A percentile compares a stretch with the other conserved stretches of the same genome.
These are phyloP conservation scores for Ceratobasidium sp. DNA, from an alignment of 1,284 basidiomycete genomes.

Conservation along the genomic window DNA sequence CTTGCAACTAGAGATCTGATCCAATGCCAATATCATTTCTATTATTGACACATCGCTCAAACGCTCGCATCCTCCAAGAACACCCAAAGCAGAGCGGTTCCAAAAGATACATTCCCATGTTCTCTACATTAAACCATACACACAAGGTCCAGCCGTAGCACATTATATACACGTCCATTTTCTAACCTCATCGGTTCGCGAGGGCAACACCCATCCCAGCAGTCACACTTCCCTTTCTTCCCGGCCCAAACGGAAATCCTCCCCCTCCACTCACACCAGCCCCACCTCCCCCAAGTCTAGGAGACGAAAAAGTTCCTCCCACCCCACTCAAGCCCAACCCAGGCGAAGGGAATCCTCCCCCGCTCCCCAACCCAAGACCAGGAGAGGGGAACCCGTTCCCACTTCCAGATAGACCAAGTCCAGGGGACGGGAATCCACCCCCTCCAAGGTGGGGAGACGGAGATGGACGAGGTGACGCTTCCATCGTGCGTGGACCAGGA, in stretches of 20 bases:
- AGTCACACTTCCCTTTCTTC: conserved; percentile 4
- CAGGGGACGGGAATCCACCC: conserved; percentile 16
- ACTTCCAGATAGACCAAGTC: neutral
- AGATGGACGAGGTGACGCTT: conserved; percentile 17
- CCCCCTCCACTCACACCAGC: neutral
- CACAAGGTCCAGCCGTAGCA: too few relatives aligned
- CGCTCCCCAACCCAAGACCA: neutral
- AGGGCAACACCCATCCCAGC: conserved; percentile 40
- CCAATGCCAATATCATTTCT: too few relatives aligned
- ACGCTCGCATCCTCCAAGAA: too few relatives aligned
- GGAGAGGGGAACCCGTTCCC: conserved; percentile 12
- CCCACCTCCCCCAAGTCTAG: neutral
- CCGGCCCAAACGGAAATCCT: conserved; percentile 17
- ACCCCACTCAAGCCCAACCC: neutral
- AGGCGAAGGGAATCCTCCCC: conserved; percentile 22
- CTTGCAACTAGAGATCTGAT: too few relatives aligned
- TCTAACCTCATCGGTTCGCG: conserved; percentile 25
- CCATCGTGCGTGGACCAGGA: conserved; percentile 34
- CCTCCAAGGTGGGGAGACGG: neutral
- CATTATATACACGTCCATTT: too few relatives aligned
- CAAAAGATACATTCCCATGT: too few relatives aligned
- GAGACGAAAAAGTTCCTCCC: neutral
- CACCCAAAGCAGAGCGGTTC: too few relatives aligned
- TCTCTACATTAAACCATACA: too few relatives aligned
- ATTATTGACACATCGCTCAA: too few relatives aligned